A percentile compares a stretch with the other conserved stretches of the same genome.
These are phyloP conservation scores for Lipomyces spencermartinsiae DNA, from an alignment of 805 yeast species.

Conservation along the genomic window DNA sequence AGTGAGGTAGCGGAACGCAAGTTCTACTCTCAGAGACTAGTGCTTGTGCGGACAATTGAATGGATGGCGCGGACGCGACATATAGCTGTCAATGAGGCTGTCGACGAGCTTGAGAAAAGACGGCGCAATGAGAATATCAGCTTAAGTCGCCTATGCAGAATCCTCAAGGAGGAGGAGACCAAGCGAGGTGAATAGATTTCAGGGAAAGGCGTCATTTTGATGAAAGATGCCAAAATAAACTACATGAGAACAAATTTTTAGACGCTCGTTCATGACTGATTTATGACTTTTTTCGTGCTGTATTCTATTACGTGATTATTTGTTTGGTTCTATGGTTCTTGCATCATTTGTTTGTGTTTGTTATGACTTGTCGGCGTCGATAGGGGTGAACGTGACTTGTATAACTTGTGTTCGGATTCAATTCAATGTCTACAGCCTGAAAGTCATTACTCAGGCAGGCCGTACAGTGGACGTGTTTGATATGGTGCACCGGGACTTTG, in stretches of 20 bases:
- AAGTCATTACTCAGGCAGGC: neutral
- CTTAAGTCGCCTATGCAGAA: slow-evolving; percentile 34
- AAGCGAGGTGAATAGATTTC: slow-evolving; percentile 24
- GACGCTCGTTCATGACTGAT: neutral
- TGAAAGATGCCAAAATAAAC: neutral
- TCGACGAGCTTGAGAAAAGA: slow-evolving; percentile 35
- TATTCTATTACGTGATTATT: neutral
- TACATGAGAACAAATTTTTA: neutral
- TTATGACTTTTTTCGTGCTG: neutral
- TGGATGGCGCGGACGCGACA: slow-evolving; percentile 32
- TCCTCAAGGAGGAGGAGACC: slow-evolving; percentile 34
- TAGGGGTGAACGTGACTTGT: neutral
- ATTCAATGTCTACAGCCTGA: neutral
- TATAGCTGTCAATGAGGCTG: slow-evolving; percentile 33
- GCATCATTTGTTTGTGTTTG: slow-evolving; percentile 1
- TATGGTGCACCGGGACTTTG: slow-evolving; percentile 1
- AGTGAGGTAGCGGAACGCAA: slow-evolving; percentile 41
- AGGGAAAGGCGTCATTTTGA: neutral
- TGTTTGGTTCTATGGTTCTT: neutral
- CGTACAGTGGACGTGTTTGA: neutral
- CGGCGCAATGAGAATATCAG: slow-evolving; percentile 32
- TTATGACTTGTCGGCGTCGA: neutral
- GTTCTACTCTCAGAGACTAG: slow-evolving; percentile 36
- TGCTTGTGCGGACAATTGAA: slow-evolving; percentile 37
- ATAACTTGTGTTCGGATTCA: neutral